phyloP scores from a whole-genome alignment of 176 grass and related monocot species.

The Cocos nucifera region DNA sequence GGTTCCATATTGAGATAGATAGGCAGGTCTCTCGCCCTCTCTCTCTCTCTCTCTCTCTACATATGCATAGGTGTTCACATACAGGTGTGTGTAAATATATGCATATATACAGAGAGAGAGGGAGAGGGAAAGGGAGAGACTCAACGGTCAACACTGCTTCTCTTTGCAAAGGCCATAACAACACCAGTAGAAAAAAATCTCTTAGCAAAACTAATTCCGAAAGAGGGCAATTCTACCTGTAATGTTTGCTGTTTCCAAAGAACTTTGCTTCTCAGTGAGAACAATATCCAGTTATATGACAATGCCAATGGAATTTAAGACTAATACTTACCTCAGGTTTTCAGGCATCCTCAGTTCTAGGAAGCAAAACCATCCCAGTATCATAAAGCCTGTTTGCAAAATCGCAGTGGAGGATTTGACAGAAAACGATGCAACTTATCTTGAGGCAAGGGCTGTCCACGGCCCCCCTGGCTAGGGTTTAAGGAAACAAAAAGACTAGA shows the following conservation, averaged over 20 bases:
- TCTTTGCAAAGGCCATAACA: not conserved
- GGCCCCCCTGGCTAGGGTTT: not conserved
- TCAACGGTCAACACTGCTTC: not conserved
- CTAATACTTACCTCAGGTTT: not conserved
- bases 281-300: not conserved
- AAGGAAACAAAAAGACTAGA: not conserved
- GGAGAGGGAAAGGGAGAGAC: too few species aligned
- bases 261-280: not conserved
- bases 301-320: too few species aligned
- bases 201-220: not conserved
- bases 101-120: too few species aligned
- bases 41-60: not conserved
- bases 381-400: not conserved
- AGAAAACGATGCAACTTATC: not conserved
- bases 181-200: not conserved
- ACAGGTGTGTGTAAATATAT: too few species aligned
- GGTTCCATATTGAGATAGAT: not conserved
- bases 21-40: too few species aligned
- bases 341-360: not conserved
- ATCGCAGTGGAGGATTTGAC: not conserved
- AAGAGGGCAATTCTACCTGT: not conserved
- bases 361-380: slow-evolving; percentile 1
- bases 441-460: not conserved
- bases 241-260: not conserved
- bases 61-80: too few species aligned